Evolutionary conservation across 108 stramenopile species (phyloP), one percentile per base, ranked within the genome.

Genomic region (Asterionellopsis glacialis): DNA sequence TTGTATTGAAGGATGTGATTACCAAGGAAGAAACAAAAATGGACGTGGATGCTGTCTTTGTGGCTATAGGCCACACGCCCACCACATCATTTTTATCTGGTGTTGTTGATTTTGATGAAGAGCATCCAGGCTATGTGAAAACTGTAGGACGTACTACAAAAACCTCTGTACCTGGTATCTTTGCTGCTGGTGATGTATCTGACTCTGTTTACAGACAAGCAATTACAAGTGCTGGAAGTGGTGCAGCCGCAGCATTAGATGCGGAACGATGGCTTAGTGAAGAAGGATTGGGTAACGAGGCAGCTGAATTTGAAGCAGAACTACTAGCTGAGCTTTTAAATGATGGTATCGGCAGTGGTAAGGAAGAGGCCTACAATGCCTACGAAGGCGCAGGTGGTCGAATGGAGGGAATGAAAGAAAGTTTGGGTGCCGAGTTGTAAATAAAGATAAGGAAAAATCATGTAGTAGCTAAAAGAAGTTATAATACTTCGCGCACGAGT

Each of bases 61-160:
- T 98, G 21, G 97, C 97, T 7, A 96, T 98, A 60, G 97, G 97
- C 11, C 97, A 98, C 70, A 85, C 79, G 12, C 97, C 97, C 14
- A 75, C 91, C 50, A 98, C 97, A 4, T 56, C 67, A 9, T 93
- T 96, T 56, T 65, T 98, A 33, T 56, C 80, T 41, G 90, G 82
- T 42, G 59, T 88, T 49, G 82, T 98, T 0, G 89, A 93, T 33
- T 86, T 95, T 51, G 79, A 95, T 43, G 72, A 68, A n/a, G 75
- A 89, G 9, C 87, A 87, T 57, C 45, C 73, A 19, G 94, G 97
- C 14, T 98, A 95, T 60, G 62, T 98, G 16, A 59, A 84, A 25
- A 81, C 84, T 0, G 18, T 59, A 60, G 83, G 71, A 18, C 44
- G 49, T 9, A 78, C 75, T 26, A 96, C 95, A 4, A 69, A 72